phyloP scores from a whole-genome alignment of 2,329 filamentous ascomycete species.

The Xylariales sp. region DNA sequence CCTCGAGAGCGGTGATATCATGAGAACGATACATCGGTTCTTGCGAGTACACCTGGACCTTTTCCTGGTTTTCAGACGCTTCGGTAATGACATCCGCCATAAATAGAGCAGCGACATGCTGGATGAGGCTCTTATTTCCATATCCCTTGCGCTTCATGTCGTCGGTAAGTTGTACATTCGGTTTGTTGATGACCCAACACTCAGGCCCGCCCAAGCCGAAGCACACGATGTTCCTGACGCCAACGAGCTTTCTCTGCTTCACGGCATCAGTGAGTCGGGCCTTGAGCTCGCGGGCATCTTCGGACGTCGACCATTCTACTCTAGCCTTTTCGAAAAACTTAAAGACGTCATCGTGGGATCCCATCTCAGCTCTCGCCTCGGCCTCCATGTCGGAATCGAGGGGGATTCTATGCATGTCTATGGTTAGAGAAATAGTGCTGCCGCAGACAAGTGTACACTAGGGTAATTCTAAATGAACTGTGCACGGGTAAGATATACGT shows the following conservation, averaged over 20 bases:
- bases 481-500: neutral
- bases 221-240: conserved; percentile 2
- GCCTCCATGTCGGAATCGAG: neutral
- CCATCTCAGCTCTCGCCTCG: neutral
- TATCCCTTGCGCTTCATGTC: neutral
- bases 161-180: neutral
- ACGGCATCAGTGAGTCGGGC: neutral
- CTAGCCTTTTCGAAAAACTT: neutral
- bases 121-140: neutral
- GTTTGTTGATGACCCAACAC: neutral
- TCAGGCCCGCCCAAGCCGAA: neutral
- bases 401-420: neutral
- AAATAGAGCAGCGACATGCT: neutral
- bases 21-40: neutral
- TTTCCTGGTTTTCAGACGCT: neutral
- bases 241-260: neutral
- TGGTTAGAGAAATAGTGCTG: neutral
- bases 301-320: neutral
- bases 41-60: conserved; percentile 1
- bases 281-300: neutral
- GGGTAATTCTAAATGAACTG: neutral
- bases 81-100: neutral
- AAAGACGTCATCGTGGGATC: neutral
- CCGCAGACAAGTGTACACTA: neutral
- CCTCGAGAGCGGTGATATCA: neutral